Evolutionary conservation across 73 alveolate genomes (phyloP).

Genomic region (Loxodes magnus): DNA sequence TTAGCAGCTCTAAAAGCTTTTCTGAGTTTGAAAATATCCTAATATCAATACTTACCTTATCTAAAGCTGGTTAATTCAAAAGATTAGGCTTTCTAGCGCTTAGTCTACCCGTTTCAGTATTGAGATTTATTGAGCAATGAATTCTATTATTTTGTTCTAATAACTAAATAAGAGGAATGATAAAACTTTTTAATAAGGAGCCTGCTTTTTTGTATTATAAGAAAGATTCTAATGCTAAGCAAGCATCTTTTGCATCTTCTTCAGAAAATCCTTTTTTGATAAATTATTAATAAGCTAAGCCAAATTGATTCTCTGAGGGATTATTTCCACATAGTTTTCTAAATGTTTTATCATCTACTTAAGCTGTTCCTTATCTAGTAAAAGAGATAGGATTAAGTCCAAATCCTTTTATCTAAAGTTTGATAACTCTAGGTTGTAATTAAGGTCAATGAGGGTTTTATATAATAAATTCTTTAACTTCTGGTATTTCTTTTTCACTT

Average conservation of each 20-base stretch:
- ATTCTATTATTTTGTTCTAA: conserved; percentile 43
- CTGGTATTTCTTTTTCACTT: conserved; percentile 15
- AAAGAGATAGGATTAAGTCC: conserved; percentile 39
- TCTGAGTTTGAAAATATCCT: conserved; percentile 66
- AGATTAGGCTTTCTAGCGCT: conserved; percentile 83
- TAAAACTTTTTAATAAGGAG: conserved; percentile 52
- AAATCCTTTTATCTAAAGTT: conserved; percentile 58
- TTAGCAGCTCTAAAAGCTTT: conserved; percentile 59
- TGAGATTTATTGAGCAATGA: conserved; percentile 67
- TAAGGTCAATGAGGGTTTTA: conserved; percentile 42
- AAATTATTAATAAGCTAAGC: conserved; percentile 50
- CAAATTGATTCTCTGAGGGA: conserved; percentile 56
- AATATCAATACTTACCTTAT: too few relatives aligned
- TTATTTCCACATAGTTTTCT: conserved; percentile 60
- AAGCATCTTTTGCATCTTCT: conserved; percentile 52
- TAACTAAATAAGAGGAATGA: conserved; percentile 51
- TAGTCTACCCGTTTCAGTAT: conserved; percentile 90
- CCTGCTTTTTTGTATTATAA: conserved; percentile 36
- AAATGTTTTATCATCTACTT: conserved; percentile 52
- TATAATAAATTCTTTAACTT: conserved; percentile 23
- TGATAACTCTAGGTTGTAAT: conserved; percentile 31
- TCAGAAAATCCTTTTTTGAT: conserved; percentile 34
- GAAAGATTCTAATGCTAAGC: conserved; percentile 46
- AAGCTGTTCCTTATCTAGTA: conserved; percentile 68
- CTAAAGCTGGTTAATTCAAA: conserved; percentile 74